phyloP scores from a whole-genome alignment of 2,329 filamentous ascomycete genomes.

The Phaeophleospora eucalypticola region DNA sequence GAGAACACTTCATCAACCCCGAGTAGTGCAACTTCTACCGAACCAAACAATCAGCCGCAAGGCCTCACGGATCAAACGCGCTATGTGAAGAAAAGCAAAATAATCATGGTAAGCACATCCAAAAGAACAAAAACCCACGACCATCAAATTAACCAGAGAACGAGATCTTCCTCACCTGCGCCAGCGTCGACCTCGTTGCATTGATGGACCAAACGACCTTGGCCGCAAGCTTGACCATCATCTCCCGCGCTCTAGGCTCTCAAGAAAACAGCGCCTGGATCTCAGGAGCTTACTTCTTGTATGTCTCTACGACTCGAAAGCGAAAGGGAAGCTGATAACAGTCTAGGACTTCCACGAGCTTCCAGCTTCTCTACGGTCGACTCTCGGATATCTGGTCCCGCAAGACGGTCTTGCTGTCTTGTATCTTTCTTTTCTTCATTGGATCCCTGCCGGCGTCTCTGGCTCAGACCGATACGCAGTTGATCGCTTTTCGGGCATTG shows the following conservation, averaged over 20 bases:
- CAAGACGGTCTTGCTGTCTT: slow-evolving; percentile 58
- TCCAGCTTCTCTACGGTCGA: slow-evolving; percentile 58
- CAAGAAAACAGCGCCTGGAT: slow-evolving; percentile 53
- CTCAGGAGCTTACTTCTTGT: slow-evolving; percentile 53
- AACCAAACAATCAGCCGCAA: too few species aligned
- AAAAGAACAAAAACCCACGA: too few species aligned
- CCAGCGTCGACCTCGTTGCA: slow-evolving; percentile 53
- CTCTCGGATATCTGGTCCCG: slow-evolving; percentile 64
- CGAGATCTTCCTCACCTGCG: slow-evolving; percentile 58
- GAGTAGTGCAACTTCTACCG: too few species aligned
- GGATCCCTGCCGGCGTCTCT: slow-evolving; percentile 23
- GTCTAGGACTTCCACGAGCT: slow-evolving; percentile 38
- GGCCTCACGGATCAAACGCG: slow-evolving; percentile 55
- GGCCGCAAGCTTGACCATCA: slow-evolving; percentile 52
- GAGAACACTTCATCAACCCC: slow-evolving; percentile 3
- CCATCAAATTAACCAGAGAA: too few species aligned
- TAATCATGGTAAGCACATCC: slow-evolving; percentile 49
- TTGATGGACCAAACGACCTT: slow-evolving; percentile 58
- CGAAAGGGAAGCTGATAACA: slow-evolving; percentile 25
- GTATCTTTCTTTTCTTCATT: slow-evolving; percentile 57
- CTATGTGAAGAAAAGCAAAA: slow-evolving; percentile 49
- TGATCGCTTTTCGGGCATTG: slow-evolving; percentile 55
- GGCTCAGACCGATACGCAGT: slow-evolving; percentile 17
- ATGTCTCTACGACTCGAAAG: background rate
- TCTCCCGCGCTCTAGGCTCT: slow-evolving; percentile 49